Evolutionary conservation across 2,329 filamentous ascomycete genomes (phyloP), one percentile per base, ranked within the genome.

Genomic region (Trematosphaeria pertusa): DNA sequence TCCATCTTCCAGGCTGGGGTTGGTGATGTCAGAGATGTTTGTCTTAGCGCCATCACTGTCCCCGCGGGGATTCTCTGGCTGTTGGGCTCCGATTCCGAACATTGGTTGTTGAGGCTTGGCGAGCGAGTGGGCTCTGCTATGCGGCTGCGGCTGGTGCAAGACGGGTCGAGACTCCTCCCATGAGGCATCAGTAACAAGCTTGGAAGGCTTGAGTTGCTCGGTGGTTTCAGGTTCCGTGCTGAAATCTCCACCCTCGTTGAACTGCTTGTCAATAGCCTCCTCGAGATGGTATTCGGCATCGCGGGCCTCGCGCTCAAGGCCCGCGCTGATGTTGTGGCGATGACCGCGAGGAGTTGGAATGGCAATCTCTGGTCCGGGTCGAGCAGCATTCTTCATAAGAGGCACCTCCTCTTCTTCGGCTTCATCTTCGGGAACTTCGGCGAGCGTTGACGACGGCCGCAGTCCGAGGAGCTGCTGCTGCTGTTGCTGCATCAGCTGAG

Each of bases 241-340:
- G 64, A 89, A 75, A 61, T 64, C 67, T 56, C 90, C 88, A 44
- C 88, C 87, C 57, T 91, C 87, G 49, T 92, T 87, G 37, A 93
- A 78, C 62, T 93, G 87, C 43, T 87, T 86, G 40, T 89, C 85
- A 52, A 92, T 85, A 50, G 89, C 86, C 65, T 91, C 85, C 65
- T 92, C 89, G 51, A 94, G 73, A 60, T 93, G 89, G 64, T 94
- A 93, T 61, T 96, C 89, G 4, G 89, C 87, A 63, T 92, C 88
- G 38, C 94, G 87, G 45, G 95, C 87, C 58, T 94, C 91, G 52
- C 87, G 87, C 67, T 96, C 91, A 18, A 96, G 79, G 35, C 85
- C 89, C 53, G 86, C 82, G 61, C 87, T 91, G 31, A 89, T 80
- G 58, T 91, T 91, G 59, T 92, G 88, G 45, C 79, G 79, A 69